Base-by-base conservation (phyloP, 83 land plant genomes). In the Picea abies region DNA sequence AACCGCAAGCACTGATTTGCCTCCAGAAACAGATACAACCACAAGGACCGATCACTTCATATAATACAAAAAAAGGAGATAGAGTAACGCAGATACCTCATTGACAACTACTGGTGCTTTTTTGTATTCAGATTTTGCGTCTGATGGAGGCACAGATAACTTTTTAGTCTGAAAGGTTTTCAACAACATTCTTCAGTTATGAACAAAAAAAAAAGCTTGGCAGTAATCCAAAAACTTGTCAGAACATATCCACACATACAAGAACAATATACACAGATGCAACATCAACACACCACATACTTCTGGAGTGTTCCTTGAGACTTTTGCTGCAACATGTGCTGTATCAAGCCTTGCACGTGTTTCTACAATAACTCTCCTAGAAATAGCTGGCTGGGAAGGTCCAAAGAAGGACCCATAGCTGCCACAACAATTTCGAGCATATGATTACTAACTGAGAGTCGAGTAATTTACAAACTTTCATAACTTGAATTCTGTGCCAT, bases 371-470 rank as follows among this genome's bases (percentile, higher is more conserved):
- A 97, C 95, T 85, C 99, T 87, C 80, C 83, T 88, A 61, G 98
- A 85, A 83, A 97, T 95, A 26, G 90, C 95, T 4, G 94, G 96
- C 84, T 92, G 84, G 2, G 95, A 90, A 64, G 96, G 98, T 22
- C 99, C 99, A 87, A 97, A 97, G 81, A 97, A 95, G 15, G 99
- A 96, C n/a, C 99, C 99, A 85, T 76, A 96, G 67, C 98, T 95
- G 95, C 90, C 29, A 60, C 29, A 77, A 58, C 17, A 32, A 76
- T 76, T 39, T 52, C 22, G 17, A 22, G 19, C 60, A 76, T 70
- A 20, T 19, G 47, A 73, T 22, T 17, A 73, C 44, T 73, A 20
- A 49, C 44, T 73, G 1, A 70, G 41, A n/a, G 41, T n/a, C 14
- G 9, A 73, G 8, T 44, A 37, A 52, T 52, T 52, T 52, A 52